Evolutionary conservation across 1,284 basidiomycete genomes (phyloP), one percentile per base, ranked within the genome.

Genomic region (Ganoderma sinense): DNA sequence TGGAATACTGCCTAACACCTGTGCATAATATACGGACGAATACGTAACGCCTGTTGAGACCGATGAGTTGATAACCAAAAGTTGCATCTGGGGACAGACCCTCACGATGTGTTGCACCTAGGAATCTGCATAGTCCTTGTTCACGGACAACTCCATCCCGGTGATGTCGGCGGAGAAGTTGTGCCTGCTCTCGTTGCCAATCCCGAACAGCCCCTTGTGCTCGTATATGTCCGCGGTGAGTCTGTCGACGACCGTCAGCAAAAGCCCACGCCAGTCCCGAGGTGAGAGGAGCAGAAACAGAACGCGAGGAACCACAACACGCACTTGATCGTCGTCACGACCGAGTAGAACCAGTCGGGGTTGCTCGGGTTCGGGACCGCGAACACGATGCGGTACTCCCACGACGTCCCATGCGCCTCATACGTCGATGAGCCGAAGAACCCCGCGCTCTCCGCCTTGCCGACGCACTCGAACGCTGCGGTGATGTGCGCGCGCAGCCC

Each of bases 381-480:
- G 48, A 53, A 53, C 48, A 53, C 48, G 48, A 53, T 53, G 48
- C 48, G 48, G 23, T 53, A 53, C 48, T 53, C 48, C 48, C 48
- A 53, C 23, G 48, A 53, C 23, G 48, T 26, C 8, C 48, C 48
- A 23, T 53, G 48, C 48, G 48, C 48, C 11, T 53, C 48, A 13
- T 4, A 53, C 48, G 48, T 53, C 23, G 23, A 53, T 23, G 48
- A 23, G 11, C 48, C 14, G 23, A 53, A 53, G 23, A 26, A 14
- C 23, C 48, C 48, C 23, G 5, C 23, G 23, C 48, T 53, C 48
- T 53, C 48, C 48, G 48, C 48, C 23, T 5, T 5, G 48, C 23
- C n/a, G 48, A 53, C 48, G 48, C 26, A 26, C 48, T 53, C 13
- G 48, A 53, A 53, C 48, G 48, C 48, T 4, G 48, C 48, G 48